Evolutionary conservation across 176 grass and related monocot genomes (phyloP).

Genomic region (Secale cereale): DNA sequence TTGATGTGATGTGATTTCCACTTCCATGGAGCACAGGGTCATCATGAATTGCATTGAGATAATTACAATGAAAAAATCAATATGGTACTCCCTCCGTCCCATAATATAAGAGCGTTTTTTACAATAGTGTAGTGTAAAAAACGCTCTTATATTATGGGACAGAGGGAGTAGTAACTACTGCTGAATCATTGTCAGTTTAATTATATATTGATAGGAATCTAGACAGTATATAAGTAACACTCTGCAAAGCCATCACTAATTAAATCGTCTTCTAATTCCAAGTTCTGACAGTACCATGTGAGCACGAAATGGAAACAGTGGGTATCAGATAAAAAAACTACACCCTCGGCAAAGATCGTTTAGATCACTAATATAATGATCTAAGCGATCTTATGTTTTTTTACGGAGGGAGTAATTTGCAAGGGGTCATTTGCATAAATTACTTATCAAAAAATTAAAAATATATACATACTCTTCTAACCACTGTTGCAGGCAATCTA

Average conservation of each 20-base stretch:
- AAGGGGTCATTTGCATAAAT: not conserved
- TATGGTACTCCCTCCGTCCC: too few species aligned
- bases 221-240: not conserved
- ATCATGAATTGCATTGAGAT: not conserved
- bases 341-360: too few species aligned
- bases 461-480: slow-evolving; percentile 71
- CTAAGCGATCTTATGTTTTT: too few species aligned
- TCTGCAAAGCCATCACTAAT: not conserved
- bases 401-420: too few species aligned
- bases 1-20: not conserved
- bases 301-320: slow-evolving; percentile 5
- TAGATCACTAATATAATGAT: too few species aligned
- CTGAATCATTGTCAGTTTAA: not conserved
- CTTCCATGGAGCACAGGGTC: not conserved
- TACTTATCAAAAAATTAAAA: not conserved
- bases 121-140: too few species aligned
- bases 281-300: not conserved
- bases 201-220: not conserved
- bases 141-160: too few species aligned
- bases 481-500: slow-evolving; percentile 38
- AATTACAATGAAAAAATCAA: not conserved
- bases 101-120: too few species aligned
- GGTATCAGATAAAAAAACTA: not conserved
- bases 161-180: not conserved
- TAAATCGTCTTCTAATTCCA: not conserved